phyloP scores from a whole-genome alignment of 1,139 yeast genomes.

The Suhomyces kunorum region DNA sequence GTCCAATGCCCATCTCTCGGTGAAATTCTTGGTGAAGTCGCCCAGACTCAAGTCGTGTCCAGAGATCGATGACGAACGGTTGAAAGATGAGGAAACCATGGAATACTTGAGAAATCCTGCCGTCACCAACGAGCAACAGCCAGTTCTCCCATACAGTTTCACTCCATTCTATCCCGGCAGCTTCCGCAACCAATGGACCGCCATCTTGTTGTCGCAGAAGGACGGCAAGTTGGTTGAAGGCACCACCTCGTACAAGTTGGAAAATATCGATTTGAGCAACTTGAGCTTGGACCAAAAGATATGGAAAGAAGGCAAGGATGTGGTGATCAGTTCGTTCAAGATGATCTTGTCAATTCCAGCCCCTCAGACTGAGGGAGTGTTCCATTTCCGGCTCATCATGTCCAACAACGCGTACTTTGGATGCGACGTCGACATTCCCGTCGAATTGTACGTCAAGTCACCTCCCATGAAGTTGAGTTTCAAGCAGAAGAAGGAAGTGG shows the following conservation, averaged over 20 bases:
- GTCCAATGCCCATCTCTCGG: slow-evolving; percentile 70
- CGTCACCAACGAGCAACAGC: slow-evolving; percentile 63
- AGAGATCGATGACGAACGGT: slow-evolving; percentile 41
- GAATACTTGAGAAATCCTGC: slow-evolving; percentile 75
- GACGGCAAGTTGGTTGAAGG: slow-evolving; percentile 77
- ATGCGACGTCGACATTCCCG: slow-evolving; percentile 66
- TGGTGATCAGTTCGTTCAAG: slow-evolving; percentile 69
- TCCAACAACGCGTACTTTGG: slow-evolving; percentile 73
- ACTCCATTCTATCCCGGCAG: slow-evolving; percentile 75
- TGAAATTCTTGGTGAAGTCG: slow-evolving; percentile 77
- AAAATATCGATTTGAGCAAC: slow-evolving; percentile 57
- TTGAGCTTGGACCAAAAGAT: slow-evolving; percentile 51
- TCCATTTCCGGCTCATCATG: slow-evolving; percentile 63
- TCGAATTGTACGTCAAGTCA: slow-evolving; percentile 59
- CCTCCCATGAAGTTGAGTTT: slow-evolving; percentile 35
- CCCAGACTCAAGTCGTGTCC: slow-evolving; percentile 64
- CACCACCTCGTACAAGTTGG: slow-evolving; percentile 54
- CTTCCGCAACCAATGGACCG: slow-evolving; percentile 63
- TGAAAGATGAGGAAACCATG: slow-evolving; percentile 52
- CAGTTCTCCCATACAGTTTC: slow-evolving; percentile 59
- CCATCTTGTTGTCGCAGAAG: slow-evolving; percentile 65
- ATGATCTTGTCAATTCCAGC: slow-evolving; percentile 71
- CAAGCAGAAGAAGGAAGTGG: slow-evolving; percentile 28
- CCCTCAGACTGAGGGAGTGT: slow-evolving; percentile 63
- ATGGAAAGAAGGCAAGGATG: slow-evolving; percentile 49